Evolutionary conservation across 2,329 filamentous ascomycete species (phyloP), one percentile per base, ranked within the genome.

Genomic region (Byssothecium circinans): DNA sequence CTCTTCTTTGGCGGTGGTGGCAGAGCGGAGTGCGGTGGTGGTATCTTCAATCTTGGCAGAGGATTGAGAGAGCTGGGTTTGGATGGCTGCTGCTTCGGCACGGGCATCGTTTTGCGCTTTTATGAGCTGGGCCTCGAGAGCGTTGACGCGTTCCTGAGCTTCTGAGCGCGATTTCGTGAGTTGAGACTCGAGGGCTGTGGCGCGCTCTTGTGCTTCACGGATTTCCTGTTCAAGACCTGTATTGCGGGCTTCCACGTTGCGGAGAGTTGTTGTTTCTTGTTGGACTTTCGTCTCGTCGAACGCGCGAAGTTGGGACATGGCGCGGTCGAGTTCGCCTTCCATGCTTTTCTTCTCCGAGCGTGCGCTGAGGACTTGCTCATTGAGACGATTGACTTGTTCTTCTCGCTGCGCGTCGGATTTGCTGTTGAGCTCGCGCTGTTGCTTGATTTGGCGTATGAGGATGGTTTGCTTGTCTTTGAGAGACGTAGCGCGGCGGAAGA

Each of bases 371-470:
- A 74, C 64, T 56, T 72, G 71, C 12, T 74, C 70, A 35, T 74
- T 75, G 35, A 78, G 65, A 10, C 64, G 60, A 38, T 63, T 57
- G 40, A 73, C 65, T 41, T 77, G 72, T 20, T 58, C 67, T 42
- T 72, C 70, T 44, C 65, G 70, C 39, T 72, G 68, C 2, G 66
- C 78, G 58, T 95, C 90, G 1, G 89, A 91, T 64, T 91, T 91
- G 74, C 81, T 91, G 73, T 95, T 95, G 47, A 96, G 81, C 64
- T 95, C 90, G 49, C 91, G 87, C 72, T 97, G 92, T 68, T 97
- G 91, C 74, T 95, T 92, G 62, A 96, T 92, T 69, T 97, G 91
- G 35, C 91, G 84, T 62, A 92, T 87, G 8, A 97, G 79, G 18
- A 96, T 91, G 40, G 84, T 83, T 67, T 96, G 95, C 67, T 97